Evolutionary conservation across 2,329 filamentous ascomycete genomes (phyloP).

Genomic region (Ascochyta lentis): DNA sequence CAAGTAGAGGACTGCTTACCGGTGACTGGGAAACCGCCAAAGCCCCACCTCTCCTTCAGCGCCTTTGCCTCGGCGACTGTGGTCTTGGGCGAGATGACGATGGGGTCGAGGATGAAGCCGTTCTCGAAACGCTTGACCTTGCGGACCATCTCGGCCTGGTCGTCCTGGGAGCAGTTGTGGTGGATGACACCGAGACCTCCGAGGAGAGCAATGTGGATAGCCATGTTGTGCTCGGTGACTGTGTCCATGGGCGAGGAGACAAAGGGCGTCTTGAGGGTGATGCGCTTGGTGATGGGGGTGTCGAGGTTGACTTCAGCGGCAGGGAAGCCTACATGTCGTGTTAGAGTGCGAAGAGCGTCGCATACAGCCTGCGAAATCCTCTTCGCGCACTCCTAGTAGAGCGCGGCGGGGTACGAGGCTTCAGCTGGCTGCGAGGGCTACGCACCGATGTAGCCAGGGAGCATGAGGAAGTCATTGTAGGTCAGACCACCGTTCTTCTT

Average conservation of each 20-base stretch:
- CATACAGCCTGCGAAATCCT: constrained; percentile 6
- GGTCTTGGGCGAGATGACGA: constrained; percentile 85
- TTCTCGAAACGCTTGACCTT: constrained; percentile 99
- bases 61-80: constrained; percentile 91
- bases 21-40: constrained; percentile 97
- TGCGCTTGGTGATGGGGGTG: constrained; percentile 91
- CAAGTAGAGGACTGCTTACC: constrained; percentile 67
- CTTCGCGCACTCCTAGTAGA: constrained; percentile 6
- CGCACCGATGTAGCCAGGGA: constrained; percentile 92
- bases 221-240: constrained; percentile 99
- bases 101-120: constrained; percentile 95
- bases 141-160: constrained; percentile 97
- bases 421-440: constrained; percentile 18
- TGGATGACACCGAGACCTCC: constrained; percentile 94
- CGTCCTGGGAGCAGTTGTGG: constrained; percentile 98
- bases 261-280: constrained; percentile 94
- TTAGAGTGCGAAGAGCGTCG: constrained; percentile 20
- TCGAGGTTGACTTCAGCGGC: constrained; percentile 89
- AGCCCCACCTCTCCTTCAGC: constrained; percentile 97
- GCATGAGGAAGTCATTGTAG: constrained; percentile 97
- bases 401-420: neutral
- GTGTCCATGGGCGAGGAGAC: constrained; percentile 99
- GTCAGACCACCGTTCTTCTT: constrained; percentile 91
- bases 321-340: constrained; percentile 70
- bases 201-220: constrained; percentile 92